Conservation (phyloP, 371 early-diverging fungal genomes). For the Syncephalastrum monosporum region DNA sequence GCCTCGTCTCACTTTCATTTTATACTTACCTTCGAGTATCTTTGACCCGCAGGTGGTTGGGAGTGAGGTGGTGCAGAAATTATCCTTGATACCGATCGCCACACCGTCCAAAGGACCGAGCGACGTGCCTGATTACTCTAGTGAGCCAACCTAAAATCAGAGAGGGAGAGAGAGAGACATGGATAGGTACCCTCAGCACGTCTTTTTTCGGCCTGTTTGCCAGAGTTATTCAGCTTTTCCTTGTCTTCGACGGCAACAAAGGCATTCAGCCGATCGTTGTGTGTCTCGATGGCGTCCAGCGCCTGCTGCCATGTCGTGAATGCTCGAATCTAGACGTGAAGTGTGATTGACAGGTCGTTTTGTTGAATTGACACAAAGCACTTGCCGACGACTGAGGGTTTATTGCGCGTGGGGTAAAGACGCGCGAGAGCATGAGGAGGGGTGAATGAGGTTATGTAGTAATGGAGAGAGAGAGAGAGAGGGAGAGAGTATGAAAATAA, state of each 20-base stretch:
- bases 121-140: constrained; percentile 11
- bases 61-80: constrained; percentile 60
- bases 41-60: constrained; percentile 72
- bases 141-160: neutral
- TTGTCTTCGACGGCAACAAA: constrained; percentile 30
- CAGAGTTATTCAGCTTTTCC: constrained; percentile 4
- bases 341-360: too few species aligned
- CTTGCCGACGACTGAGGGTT: too few species aligned
- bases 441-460: too few species aligned
- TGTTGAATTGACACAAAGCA: too few species aligned
- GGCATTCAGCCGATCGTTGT: constrained; percentile 34
- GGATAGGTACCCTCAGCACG: constrained; percentile 7
- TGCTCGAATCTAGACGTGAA: constrained; percentile 1
- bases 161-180: too few species aligned
- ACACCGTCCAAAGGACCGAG: constrained; percentile 56
- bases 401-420: too few species aligned
- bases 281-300: constrained; percentile 19
- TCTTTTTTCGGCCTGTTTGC: constrained; percentile 1
- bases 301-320: constrained; percentile 9
- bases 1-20: too few species aligned
- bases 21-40: constrained; percentile 57
- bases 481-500: too few species aligned
- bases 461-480: too few species aligned
- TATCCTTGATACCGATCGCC: constrained; percentile 72
- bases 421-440: too few species aligned